phyloP scores from a whole-genome alignment of 768 basidiomycete genomes.

The Cubamyces lactineus region DNA sequence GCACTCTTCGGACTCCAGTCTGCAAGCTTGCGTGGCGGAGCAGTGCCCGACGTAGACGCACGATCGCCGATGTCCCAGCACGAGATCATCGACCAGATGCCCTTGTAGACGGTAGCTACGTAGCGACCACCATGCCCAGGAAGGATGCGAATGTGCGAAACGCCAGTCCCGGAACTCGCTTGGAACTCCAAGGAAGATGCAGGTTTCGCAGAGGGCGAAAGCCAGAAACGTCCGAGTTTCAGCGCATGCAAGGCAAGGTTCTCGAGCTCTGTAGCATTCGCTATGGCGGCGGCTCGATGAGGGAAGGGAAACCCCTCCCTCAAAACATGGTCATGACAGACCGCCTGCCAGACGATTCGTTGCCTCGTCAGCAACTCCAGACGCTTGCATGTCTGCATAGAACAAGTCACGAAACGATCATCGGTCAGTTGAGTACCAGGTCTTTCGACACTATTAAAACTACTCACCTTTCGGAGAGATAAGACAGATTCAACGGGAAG shows the following conservation, averaged over 20 bases:
- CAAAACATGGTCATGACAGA: conserved; percentile 48
- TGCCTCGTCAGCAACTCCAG: conserved; percentile 48
- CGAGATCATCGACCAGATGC: conserved; percentile 62
- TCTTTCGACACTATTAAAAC: too few relatives aligned
- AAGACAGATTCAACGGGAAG: conserved; percentile 38
- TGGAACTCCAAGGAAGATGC: conserved; percentile 19
- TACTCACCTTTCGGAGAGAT: conserved; percentile 34
- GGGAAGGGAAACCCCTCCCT: conserved; percentile 55
- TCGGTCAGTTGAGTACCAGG: too few relatives aligned
- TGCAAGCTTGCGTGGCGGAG: conserved; percentile 29
- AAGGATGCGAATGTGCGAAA: conserved; percentile 59
- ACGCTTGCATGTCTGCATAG: conserved; percentile 52
- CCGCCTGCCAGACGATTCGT: conserved; percentile 61
- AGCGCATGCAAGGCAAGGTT: conserved; percentile 47
- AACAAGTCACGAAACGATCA: too few relatives aligned
- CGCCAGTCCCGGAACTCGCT: conserved; percentile 42
- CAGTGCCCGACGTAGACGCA: background rate
- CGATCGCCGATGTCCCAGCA: conserved; percentile 50
- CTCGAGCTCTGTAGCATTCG: conserved; percentile 50
- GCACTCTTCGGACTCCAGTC: conserved; percentile 56
- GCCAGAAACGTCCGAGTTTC: conserved; percentile 55
- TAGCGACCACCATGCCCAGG: conserved; percentile 47
- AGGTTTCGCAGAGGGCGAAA: conserved; percentile 22
- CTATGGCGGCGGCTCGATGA: conserved; percentile 35
- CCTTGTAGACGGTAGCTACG: conserved; percentile 57